phyloP scores from a whole-genome alignment of 768 basidiomycete genomes.

The Pulveroboletus sp. region DNA sequence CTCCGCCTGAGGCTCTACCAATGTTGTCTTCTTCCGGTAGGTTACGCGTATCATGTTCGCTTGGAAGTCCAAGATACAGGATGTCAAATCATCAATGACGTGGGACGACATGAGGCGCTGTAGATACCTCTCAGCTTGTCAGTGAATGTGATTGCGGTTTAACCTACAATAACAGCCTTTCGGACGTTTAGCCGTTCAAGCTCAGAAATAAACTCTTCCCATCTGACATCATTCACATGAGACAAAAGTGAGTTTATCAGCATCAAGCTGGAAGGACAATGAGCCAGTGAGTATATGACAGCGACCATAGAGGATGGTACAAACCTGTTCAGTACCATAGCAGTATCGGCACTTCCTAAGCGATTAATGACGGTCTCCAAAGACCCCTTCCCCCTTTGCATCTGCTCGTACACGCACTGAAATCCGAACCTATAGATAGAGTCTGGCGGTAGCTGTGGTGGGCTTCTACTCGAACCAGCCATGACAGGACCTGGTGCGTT shows the following conservation, averaged over 20 bases:
- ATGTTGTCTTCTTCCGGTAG: conserved; percentile 75
- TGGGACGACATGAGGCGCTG: conserved; percentile 82
- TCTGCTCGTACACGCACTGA: conserved; percentile 73
- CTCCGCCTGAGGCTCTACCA: conserved; percentile 66
- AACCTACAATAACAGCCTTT: conserved; percentile 74
- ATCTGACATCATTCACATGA: conserved; percentile 70
- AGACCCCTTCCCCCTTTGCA: conserved; percentile 64
- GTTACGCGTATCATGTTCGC: conserved; percentile 76
- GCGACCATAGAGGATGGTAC: conserved; percentile 3
- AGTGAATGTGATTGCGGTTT: not conserved
- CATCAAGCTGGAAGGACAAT: conserved; percentile 61
- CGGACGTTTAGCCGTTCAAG: conserved; percentile 73
- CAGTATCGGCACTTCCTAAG: conserved; percentile 76
- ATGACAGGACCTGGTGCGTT: conserved; percentile 54
- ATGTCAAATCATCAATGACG: conserved; percentile 75
- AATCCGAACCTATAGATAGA: conserved; percentile 85
- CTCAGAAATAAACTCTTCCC: conserved; percentile 74
- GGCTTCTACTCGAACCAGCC: conserved; percentile 56
- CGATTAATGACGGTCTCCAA: conserved; percentile 80
- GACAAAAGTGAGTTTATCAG: conserved; percentile 81
- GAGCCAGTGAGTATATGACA: conserved; percentile 1
- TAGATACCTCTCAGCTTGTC: conserved; percentile 9
- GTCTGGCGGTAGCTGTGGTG: conserved; percentile 52
- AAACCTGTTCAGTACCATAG: conserved; percentile 79
- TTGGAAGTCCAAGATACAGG: conserved; percentile 84